A percentile compares a stretch with the other conserved stretches of the same genome.
Evolutionary conservation across 352 stramenopile genomes (phyloP).

Genomic region (Pythium apleroticum): DNA sequence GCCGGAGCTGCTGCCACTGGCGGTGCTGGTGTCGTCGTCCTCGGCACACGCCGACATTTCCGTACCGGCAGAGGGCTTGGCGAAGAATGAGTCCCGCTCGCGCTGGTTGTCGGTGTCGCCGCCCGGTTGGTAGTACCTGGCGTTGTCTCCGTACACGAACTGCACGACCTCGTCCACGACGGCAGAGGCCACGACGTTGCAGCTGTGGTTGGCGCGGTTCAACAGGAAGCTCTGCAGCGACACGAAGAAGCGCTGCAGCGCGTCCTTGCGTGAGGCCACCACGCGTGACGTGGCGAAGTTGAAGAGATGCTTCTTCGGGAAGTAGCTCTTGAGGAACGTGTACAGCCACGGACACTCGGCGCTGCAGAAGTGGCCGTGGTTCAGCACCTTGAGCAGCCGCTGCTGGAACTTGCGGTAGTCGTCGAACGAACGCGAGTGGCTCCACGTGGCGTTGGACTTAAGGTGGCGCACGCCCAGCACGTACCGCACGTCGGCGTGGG

Average conservation of each 20-base stretch:
- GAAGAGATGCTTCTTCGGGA: slow-evolving; percentile 68
- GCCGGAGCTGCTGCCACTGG: slow-evolving; percentile 21
- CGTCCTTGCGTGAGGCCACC: slow-evolving; percentile 44
- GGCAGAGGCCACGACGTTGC: slow-evolving; percentile 31
- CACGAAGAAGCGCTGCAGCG: slow-evolving; percentile 60
- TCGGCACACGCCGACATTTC: slow-evolving; percentile 23
- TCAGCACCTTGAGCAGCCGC: slow-evolving; percentile 53
- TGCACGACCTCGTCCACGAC: slow-evolving; percentile 49
- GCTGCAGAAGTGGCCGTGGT: slow-evolving; percentile 74
- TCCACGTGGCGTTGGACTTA: slow-evolving; percentile 42
- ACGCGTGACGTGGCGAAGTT: slow-evolving; percentile 46
- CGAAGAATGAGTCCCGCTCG: slow-evolving; percentile 5
- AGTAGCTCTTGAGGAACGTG: slow-evolving; percentile 77
- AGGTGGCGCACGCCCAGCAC: slow-evolving; percentile 49
- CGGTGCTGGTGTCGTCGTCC: slow-evolving; percentile 34
- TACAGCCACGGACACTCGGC: slow-evolving; percentile 73
- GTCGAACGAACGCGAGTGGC: slow-evolving; percentile 56
- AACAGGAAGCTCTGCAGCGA: slow-evolving; percentile 56
- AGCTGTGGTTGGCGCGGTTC: slow-evolving; percentile 62
- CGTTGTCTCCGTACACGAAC: slow-evolving; percentile 65
- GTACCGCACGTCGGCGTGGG: slow-evolving; percentile 55
- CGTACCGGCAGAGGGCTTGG: slow-evolving; percentile 17
- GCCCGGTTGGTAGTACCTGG: slow-evolving; percentile 46
- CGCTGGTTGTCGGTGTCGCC: slow-evolving; percentile 25
- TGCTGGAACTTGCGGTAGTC: slow-evolving; percentile 76